Conservation (phyloP, 1,139 yeast species). For the Nakaseomyces uthaithaninus region DNA sequence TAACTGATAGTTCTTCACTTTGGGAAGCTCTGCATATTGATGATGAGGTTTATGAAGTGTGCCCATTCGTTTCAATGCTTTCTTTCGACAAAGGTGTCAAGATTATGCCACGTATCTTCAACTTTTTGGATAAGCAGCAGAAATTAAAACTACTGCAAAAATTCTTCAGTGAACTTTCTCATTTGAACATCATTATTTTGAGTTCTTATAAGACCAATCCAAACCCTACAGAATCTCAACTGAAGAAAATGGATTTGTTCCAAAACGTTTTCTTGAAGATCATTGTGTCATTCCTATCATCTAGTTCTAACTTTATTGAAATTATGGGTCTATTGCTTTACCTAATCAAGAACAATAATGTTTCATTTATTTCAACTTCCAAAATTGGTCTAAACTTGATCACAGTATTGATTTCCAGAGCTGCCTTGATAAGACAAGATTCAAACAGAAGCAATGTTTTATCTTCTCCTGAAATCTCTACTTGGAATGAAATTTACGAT, state of each 20-base stretch:
- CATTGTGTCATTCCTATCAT: conserved; percentile 71
- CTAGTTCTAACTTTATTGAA: conserved; percentile 69
- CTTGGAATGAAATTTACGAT: conserved; percentile 81
- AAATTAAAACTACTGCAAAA: conserved; percentile 71
- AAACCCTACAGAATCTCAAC: conserved; percentile 43
- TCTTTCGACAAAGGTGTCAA: conserved; percentile 85
- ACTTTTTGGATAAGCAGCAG: conserved; percentile 71
- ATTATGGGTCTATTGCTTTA: conserved; percentile 75
- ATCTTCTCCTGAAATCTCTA: conserved; percentile 41
- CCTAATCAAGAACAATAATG: conserved; percentile 62
- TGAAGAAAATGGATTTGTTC: conserved; percentile 67
- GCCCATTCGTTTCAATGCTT: conserved; percentile 79
- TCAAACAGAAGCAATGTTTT: conserved; percentile 45
- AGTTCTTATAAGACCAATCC: conserved; percentile 69
- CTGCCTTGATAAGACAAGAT: conserved; percentile 88
- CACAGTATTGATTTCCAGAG: conserved; percentile 83
- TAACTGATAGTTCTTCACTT: conserved; percentile 48
- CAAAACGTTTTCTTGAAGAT: conserved; percentile 79
- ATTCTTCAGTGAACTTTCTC: conserved; percentile 73
- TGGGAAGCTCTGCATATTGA: conserved; percentile 76
- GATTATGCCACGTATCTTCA: conserved; percentile 79
- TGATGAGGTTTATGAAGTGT: conserved; percentile 47
- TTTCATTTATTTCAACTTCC: conserved; percentile 69
- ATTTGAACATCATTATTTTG: conserved; percentile 66
- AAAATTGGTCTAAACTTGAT: conserved; percentile 80